Evolutionary conservation across 192 early-diverging fungal species (phyloP).

Genomic region (Coemansia asiatica): DNA sequence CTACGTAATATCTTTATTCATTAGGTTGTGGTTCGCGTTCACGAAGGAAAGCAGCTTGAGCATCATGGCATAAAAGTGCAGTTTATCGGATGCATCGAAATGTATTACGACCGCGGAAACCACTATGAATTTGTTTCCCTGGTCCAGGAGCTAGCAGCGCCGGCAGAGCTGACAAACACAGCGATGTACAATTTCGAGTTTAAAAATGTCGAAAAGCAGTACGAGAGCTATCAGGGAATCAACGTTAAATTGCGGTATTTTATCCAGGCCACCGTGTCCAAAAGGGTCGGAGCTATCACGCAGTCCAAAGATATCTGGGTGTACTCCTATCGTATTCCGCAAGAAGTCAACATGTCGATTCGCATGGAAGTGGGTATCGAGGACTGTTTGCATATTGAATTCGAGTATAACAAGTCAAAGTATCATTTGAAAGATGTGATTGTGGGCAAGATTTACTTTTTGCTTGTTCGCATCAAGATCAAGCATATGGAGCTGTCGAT

Average conservation of each 20-base stretch:
- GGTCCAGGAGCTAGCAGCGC: constrained; percentile 90
- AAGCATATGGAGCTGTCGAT: constrained; percentile 99
- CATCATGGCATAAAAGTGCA: constrained; percentile 99
- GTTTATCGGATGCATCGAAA: constrained; percentile 96
- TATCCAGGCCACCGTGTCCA: constrained; percentile 86
- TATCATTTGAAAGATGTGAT: constrained; percentile 99
- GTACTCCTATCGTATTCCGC: constrained; percentile 92
- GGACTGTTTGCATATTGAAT: constrained; percentile 98
- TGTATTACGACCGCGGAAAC: constrained; percentile 93
- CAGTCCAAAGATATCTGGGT: constrained; percentile 98
- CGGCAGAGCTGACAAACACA: constrained; percentile 83
- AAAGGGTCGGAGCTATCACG: constrained; percentile 84
- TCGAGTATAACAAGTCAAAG: constrained; percentile 99
- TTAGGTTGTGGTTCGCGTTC: constrained; percentile 49
- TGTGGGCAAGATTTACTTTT: constrained; percentile 98
- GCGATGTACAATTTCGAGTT: constrained; percentile 94
- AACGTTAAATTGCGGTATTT: constrained; percentile 98
- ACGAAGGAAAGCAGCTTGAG: constrained; percentile 92
- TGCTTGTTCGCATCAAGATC: constrained; percentile 99
- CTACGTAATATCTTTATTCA: background rate
- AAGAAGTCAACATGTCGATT: constrained; percentile 86
- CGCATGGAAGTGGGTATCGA: constrained; percentile 99
- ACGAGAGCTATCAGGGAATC: constrained; percentile 96
- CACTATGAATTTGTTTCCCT: constrained; percentile 94
- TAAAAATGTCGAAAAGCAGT: constrained; percentile 99